A percentile compares a stretch with the other conserved stretches of the same genome.
Evolutionary conservation across 2,329 filamentous ascomycete genomes (phyloP).

Genomic region (Pyrenophora tritici-repentis): DNA sequence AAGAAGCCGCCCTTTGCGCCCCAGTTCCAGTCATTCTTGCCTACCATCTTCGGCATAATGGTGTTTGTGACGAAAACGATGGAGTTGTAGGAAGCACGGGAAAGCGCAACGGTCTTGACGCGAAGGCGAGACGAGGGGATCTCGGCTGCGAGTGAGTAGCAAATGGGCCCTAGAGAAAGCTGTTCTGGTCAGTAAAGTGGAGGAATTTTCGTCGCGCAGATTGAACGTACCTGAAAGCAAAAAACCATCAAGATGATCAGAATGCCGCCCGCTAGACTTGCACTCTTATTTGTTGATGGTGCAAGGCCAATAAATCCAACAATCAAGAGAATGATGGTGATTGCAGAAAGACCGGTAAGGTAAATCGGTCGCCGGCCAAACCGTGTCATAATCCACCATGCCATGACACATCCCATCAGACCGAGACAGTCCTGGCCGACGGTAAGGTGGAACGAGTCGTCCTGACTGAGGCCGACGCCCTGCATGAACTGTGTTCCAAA

Average conservation of each 20-base stretch:
- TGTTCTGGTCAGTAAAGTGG: constrained; percentile 73
- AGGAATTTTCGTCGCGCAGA: background rate
- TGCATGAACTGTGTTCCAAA: constrained; percentile 32
- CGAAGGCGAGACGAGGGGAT: constrained; percentile 79
- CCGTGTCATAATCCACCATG: constrained; percentile 78
- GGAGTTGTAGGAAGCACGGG: constrained; percentile 54
- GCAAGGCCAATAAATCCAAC: constrained; percentile 75
- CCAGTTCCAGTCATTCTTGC: constrained; percentile 33
- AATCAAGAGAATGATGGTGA: constrained; percentile 29
- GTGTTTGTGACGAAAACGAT: constrained; percentile 30
- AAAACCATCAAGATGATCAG: constrained; percentile 34
- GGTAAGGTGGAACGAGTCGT: constrained; percentile 31
- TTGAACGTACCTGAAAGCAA: constrained; percentile 27
- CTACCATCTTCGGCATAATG: constrained; percentile 33
- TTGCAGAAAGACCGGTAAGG: constrained; percentile 60
- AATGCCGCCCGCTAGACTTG: constrained; percentile 46
- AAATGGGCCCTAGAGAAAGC: constrained; percentile 75
- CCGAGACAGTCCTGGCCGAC: constrained; percentile 31
- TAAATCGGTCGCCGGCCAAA: constrained; percentile 76
- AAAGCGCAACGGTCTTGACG: constrained; percentile 86
- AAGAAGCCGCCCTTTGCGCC: constrained; percentile 32
- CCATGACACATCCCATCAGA: constrained; percentile 66
- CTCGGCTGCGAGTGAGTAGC: constrained; percentile 83
- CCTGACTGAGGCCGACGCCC: constrained; percentile 28
- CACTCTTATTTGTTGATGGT: constrained; percentile 46